Conservation (phyloP, 345 rosid genomes). For the Noccaea caerulescens region DNA sequence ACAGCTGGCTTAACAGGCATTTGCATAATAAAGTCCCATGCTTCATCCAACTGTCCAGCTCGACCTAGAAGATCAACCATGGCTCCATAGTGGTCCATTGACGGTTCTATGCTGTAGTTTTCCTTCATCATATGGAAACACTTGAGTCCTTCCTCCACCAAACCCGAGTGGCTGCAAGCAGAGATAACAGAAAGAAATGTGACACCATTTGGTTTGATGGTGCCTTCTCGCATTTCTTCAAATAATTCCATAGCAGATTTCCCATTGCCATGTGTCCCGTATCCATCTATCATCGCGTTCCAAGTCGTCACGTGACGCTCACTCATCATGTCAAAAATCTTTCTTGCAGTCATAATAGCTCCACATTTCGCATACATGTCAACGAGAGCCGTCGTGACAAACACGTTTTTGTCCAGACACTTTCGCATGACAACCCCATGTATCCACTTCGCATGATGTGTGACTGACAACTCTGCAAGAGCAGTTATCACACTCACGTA, state of each 20-base stretch:
- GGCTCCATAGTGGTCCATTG: slow-evolving; percentile 83
- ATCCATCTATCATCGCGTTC: slow-evolving; percentile 88
- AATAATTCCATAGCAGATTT: slow-evolving; percentile 65
- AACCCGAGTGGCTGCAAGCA: slow-evolving; percentile 91
- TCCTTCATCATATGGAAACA: slow-evolving; percentile 65
- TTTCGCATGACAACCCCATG: slow-evolving; percentile 64
- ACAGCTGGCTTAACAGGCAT: slow-evolving; percentile 80
- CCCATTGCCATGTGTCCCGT: slow-evolving; percentile 79
- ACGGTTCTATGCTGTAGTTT: slow-evolving; percentile 60
- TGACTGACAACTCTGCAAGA: slow-evolving; percentile 66
- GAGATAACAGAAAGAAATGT: slow-evolving; percentile 77
- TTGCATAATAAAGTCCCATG: slow-evolving; percentile 67
- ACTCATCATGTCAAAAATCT: slow-evolving; percentile 65
- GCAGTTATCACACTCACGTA: slow-evolving; percentile 84
- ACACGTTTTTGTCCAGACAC: slow-evolving; percentile 57
- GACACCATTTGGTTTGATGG: slow-evolving; percentile 65
- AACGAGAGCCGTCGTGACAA: slow-evolving; percentile 70
- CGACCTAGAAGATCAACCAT: slow-evolving; percentile 89
- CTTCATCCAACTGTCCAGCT: slow-evolving; percentile 68
- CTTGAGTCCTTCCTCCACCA: slow-evolving; percentile 67
- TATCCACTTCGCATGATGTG: slow-evolving; percentile 74
- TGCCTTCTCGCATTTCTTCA: slow-evolving; percentile 57
- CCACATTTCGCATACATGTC: slow-evolving; percentile 95
- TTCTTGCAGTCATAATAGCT: slow-evolving; percentile 61
- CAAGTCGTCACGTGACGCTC: slow-evolving; percentile 74